These are phyloP conservation scores for Paecilomyces sp. DNA, from an alignment of 2,329 filamentous ascomycete genomes.

Conservation along the genomic window DNA sequence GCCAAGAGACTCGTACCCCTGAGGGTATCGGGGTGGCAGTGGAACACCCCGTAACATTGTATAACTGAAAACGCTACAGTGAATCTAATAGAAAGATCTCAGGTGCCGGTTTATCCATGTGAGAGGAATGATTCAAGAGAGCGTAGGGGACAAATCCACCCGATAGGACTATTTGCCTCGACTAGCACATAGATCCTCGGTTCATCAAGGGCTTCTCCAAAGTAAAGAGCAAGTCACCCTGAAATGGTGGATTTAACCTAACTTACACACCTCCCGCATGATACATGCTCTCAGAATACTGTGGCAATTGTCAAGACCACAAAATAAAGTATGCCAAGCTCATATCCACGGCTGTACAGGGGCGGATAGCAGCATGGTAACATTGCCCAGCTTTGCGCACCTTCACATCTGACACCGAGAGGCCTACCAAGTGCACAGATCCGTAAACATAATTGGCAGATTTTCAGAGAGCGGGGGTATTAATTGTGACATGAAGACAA, in stretches of 20 bases:
- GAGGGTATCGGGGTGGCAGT: not conserved
- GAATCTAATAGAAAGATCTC: not conserved
- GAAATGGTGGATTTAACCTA: not conserved
- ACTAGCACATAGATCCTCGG: not conserved
- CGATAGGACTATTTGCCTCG: not conserved
- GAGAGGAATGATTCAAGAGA: not conserved
- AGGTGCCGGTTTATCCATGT: not conserved
- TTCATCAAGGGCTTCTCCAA: not conserved
- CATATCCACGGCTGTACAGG: not conserved
- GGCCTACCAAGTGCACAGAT: no score
- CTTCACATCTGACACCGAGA: not conserved
- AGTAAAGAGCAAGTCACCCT: not conserved
- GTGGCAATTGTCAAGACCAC: not conserved
- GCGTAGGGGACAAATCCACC: not conserved
- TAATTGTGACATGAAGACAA: no score
- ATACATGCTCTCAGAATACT: not conserved
- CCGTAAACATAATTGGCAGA: no score
- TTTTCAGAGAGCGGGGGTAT: no score
- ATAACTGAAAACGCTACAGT: not conserved
- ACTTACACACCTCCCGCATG: not conserved
- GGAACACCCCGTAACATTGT: not conserved
- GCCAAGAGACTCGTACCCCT: not conserved
- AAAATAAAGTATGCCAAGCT: not conserved
- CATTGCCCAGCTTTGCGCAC: not conserved
- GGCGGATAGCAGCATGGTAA: not conserved